These are phyloP conservation scores for Ascosphaera acerosa DNA, from an alignment of 2,329 filamentous ascomycete genomes.

Conservation along the genomic window DNA sequence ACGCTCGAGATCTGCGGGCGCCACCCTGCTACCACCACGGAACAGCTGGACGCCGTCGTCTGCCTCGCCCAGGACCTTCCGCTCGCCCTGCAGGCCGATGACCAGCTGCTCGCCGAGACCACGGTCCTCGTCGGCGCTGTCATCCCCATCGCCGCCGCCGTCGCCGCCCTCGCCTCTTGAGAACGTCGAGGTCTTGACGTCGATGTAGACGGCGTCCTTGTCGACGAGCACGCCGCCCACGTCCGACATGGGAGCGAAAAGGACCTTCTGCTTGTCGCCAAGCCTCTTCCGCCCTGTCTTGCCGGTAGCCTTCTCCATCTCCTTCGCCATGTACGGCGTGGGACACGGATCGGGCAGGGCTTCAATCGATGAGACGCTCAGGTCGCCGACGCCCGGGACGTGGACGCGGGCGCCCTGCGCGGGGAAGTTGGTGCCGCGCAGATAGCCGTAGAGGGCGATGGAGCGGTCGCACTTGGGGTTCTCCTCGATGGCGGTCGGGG, in stretches of 20 bases:
- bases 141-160: conserved; percentile 41
- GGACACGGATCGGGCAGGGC: conserved; percentile 82
- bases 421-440: conserved; percentile 84
- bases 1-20: conserved; percentile 25
- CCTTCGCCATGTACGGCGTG: conserved; percentile 74
- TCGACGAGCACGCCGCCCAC: conserved; percentile 89
- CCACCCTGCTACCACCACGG: conserved; percentile 45
- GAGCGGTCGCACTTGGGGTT: conserved; percentile 76
- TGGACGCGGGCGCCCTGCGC: conserved; percentile 68
- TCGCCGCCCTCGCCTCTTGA: conserved; percentile 33
- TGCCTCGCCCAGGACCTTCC: conserved; percentile 56
- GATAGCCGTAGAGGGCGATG: conserved; percentile 74
- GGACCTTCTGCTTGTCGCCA: conserved; percentile 87
- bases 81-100: conserved; percentile 61
- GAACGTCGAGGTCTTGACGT: conserved; percentile 48
- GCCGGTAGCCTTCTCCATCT: conserved; percentile 56
- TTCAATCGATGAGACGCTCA: conserved; percentile 62
- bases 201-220: conserved; percentile 86
- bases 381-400: conserved; percentile 75
- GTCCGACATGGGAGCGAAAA: conserved; percentile 96
- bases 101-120: conserved; percentile 94
- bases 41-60: conserved; percentile 71
- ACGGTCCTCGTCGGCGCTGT: conserved; percentile 37
- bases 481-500: conserved; percentile 73
- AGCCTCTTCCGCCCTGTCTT: conserved; percentile 57